These are phyloP conservation scores for Asterella californica DNA, from an alignment of 225 moss, liverwort and hornwort species.

Conservation along the genomic window DNA sequence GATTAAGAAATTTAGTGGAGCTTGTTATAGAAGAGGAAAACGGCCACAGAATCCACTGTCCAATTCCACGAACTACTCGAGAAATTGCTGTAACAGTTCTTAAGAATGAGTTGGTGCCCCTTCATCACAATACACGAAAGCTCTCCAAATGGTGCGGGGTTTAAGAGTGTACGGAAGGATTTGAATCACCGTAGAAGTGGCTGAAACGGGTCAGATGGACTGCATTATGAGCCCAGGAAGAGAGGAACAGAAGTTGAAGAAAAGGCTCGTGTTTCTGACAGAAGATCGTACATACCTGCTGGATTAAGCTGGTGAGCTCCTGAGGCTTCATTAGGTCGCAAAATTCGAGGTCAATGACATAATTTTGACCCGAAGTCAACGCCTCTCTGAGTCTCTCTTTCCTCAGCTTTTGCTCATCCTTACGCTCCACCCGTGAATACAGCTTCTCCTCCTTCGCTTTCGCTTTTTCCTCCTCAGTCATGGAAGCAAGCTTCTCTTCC, in stretches of 20 bases:
- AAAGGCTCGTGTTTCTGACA: background rate
- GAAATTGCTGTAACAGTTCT: background rate
- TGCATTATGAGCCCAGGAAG: background rate
- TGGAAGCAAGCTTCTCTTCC: slow-evolving; percentile 66
- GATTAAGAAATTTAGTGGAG: too few species aligned
- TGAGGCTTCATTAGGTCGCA: slow-evolving; percentile 75
- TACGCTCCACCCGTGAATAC: slow-evolving; percentile 55
- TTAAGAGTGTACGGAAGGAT: background rate
- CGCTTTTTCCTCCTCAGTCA: slow-evolving; percentile 72
- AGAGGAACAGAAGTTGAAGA: background rate
- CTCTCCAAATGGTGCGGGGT: background rate
- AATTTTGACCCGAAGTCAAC: slow-evolving; percentile 68
- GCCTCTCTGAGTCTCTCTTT: slow-evolving; percentile 73
- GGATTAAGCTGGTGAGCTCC: slow-evolving; percentile 81
- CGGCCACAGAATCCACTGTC: too few species aligned
- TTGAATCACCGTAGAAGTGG: background rate
- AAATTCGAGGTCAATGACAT: slow-evolving; percentile 94
- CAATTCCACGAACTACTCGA: too few species aligned
- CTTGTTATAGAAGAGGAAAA: too few species aligned
- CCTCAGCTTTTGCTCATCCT: slow-evolving; percentile 57
- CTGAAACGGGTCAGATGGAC: background rate
- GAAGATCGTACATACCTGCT: slow-evolving; percentile 49
- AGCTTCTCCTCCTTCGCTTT: slow-evolving; percentile 57
- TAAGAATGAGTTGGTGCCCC: background rate
- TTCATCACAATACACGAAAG: background rate